These are phyloP conservation scores for Entonaema liquescens DNA, from an alignment of 495 filamentous ascomycete genomes.

Conservation along the genomic window DNA sequence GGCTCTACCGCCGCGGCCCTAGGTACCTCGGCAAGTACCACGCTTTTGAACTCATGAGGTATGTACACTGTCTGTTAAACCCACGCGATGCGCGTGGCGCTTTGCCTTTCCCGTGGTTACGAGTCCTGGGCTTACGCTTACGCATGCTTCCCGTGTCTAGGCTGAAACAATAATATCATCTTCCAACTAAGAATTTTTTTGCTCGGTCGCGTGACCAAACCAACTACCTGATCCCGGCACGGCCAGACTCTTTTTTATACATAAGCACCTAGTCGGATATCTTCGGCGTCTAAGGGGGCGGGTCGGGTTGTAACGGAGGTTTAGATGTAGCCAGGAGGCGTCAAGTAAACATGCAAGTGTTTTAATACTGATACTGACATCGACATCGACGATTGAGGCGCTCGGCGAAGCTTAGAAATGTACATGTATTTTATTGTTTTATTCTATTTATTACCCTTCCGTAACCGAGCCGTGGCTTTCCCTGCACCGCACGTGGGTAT, in stretches of 20 bases:
- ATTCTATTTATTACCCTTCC: too few relatives aligned
- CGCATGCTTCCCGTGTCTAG: neutral
- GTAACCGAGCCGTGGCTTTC: too few relatives aligned
- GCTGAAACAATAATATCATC: neutral
- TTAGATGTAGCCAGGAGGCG: too few relatives aligned
- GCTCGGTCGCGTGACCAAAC: neutral
- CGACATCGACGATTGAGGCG: too few relatives aligned
- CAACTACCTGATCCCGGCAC: neutral
- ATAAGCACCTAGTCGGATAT: neutral
- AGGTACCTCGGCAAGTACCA: constrained; percentile 73
- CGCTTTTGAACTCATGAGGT: constrained; percentile 83
- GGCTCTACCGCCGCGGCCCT: constrained; percentile 73
- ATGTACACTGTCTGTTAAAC: constrained; percentile 13
- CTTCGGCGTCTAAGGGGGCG: neutral
- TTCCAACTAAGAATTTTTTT: neutral
- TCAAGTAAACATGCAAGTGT: too few relatives aligned
- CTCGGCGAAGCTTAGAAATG: too few relatives aligned
- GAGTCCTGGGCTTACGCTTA: neutral
- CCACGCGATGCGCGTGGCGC: neutral
- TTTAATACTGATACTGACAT: too few relatives aligned
- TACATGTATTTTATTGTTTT: too few relatives aligned
- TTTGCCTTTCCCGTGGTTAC: neutral
- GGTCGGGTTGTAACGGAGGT: too few relatives aligned
- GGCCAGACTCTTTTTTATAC: neutral
- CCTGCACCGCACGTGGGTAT: too few relatives aligned